Evolutionary conservation across 768 basidiomycete genomes (phyloP).

Genomic region (Dictyophora rubrovolvata): DNA sequence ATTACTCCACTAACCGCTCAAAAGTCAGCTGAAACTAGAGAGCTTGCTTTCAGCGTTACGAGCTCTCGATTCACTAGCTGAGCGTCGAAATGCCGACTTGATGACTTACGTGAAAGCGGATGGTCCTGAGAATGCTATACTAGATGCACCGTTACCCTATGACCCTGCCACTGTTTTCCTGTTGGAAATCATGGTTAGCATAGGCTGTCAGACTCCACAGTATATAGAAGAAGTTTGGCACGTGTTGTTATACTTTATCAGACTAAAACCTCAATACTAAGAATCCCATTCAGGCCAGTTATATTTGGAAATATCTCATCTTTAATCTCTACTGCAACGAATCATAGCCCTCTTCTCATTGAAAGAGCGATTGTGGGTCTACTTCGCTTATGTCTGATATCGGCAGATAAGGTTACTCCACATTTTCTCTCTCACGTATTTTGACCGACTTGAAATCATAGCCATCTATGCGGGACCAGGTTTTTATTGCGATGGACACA

Average conservation of each 20-base stretch:
- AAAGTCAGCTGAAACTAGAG: slow-evolving; percentile 67
- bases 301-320: slow-evolving; percentile 88
- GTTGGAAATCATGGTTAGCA: slow-evolving; percentile 88
- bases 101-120: slow-evolving; percentile 27
- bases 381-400: slow-evolving; percentile 70
- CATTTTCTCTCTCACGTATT: background rate
- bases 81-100: slow-evolving; percentile 76
- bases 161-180: slow-evolving; percentile 94
- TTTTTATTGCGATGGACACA: slow-evolving; percentile 89
- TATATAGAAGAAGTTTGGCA: slow-evolving; percentile 87
- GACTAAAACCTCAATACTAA: background rate
- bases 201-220: slow-evolving; percentile 64
- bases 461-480: slow-evolving; percentile 82
- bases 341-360: slow-evolving; percentile 84
- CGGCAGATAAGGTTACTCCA: slow-evolving; percentile 61
- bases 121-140: slow-evolving; percentile 19
- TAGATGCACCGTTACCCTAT: slow-evolving; percentile 58
- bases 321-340: slow-evolving; percentile 61
- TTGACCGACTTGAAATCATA: slow-evolving; percentile 21
- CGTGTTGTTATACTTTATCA: slow-evolving; percentile 17
- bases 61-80: slow-evolving; percentile 82
- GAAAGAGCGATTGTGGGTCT: slow-evolving; percentile 90
- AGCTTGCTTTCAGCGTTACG: slow-evolving; percentile 77
- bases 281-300: slow-evolving; percentile 61
- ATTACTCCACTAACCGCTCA: background rate